Percentiles rank a stretch among this genome's conserved stretches.
phyloP scores from a whole-genome alignment of 192 early-diverging fungal species.

The Allomyces javanicus region DNA sequence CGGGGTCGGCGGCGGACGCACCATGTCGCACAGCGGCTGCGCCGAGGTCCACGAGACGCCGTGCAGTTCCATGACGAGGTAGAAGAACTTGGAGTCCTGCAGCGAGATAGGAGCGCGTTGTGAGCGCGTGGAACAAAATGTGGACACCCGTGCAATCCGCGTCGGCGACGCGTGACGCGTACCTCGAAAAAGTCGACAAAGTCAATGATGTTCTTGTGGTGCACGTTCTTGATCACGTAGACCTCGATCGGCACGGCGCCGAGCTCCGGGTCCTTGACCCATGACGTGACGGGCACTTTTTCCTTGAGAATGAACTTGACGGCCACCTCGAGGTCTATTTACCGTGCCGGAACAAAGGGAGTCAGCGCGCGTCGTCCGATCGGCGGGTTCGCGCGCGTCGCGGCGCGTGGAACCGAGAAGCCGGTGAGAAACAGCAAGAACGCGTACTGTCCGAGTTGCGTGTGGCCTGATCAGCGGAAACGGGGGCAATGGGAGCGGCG shows the following conservation, averaged over 20 bases:
- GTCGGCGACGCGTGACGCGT: not conserved
- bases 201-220: slow-evolving; percentile 41
- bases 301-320: slow-evolving; percentile 50
- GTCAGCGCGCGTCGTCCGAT: too few relatives aligned
- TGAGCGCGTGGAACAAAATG: not conserved
- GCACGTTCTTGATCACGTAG: slow-evolving; percentile 24
- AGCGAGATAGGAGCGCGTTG: not conserved
- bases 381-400: too few relatives aligned
- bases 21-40: slow-evolving; percentile 11
- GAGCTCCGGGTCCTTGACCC: slow-evolving; percentile 22
- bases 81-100: slow-evolving; percentile 24
- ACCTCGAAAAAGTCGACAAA: slow-evolving; percentile 22
- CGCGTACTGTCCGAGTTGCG: too few relatives aligned
- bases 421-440: too few relatives aligned
- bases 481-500: too few relatives aligned
- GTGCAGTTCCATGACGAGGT: slow-evolving; percentile 37
- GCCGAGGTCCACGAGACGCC: slow-evolving; percentile 26
- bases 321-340: slow-evolving; percentile 27
- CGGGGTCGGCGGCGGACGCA: slow-evolving; percentile 6
- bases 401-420: too few relatives aligned
- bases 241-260: slow-evolving; percentile 31
- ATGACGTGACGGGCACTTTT: slow-evolving; percentile 27
- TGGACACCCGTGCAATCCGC: not conserved
- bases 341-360: too few relatives aligned
- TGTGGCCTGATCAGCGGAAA: too few relatives aligned